Evolutionary conservation across 2,329 filamentous ascomycete species (phyloP).

Genomic region (Scytalidium sp.): DNA sequence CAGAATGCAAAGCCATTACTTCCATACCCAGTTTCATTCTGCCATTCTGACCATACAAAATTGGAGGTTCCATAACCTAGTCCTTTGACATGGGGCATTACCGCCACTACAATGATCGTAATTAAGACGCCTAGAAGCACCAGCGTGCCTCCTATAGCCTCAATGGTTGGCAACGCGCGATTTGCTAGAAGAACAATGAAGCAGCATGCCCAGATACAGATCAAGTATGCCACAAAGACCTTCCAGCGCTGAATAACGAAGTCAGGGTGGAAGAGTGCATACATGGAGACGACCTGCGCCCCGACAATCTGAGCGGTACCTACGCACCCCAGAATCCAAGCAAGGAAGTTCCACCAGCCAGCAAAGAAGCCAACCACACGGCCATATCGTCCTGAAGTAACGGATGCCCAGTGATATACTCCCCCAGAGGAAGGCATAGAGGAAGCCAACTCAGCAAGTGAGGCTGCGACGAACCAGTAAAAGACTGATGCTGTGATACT

Average conservation of each 20-base stretch:
- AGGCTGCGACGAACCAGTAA: constrained; percentile 48
- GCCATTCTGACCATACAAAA: constrained; percentile 44
- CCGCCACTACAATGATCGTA: constrained; percentile 51
- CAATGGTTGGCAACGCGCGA: constrained; percentile 46
- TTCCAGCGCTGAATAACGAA: constrained; percentile 46
- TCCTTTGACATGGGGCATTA: constrained; percentile 47
- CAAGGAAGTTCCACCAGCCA: constrained; percentile 49
- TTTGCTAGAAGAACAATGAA: constrained; percentile 51
- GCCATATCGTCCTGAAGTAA: constrained; percentile 47
- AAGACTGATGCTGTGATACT: constrained; percentile 44
- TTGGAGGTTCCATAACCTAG: constrained; percentile 34
- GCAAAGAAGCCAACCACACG: constrained; percentile 45
- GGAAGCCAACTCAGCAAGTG: constrained; percentile 47
- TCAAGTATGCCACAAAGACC: constrained; percentile 45
- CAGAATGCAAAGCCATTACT: constrained; percentile 56
- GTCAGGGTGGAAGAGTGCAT: constrained; percentile 42
- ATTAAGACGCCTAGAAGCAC: constrained; percentile 52
- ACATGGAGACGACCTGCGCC: constrained; percentile 45
- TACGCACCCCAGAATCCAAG: constrained; percentile 43
- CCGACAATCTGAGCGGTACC: constrained; percentile 34
- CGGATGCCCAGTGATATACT: constrained; percentile 50
- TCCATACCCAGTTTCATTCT: constrained; percentile 40
- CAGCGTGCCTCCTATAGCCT: constrained; percentile 51
- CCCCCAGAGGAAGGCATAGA: constrained; percentile 38
- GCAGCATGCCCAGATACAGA: constrained; percentile 43